phyloP scores from a whole-genome alignment of 306 rosid genomes.

The Heteromeles arbutifolia region DNA sequence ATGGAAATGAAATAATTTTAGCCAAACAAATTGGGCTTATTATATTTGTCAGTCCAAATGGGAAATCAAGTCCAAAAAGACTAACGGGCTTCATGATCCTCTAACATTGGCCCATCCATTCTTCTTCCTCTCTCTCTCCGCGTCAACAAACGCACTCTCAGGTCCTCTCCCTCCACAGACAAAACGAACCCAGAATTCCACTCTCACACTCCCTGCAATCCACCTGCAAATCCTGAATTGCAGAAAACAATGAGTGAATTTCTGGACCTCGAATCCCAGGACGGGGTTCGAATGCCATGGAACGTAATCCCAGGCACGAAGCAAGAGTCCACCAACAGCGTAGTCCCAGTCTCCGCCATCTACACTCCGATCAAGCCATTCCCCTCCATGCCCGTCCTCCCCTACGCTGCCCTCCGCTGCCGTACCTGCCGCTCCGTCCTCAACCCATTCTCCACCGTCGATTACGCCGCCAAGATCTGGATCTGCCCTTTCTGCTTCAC shows the following conservation, averaged over 20 bases:
- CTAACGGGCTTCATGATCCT: not conserved
- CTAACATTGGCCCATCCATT: not conserved
- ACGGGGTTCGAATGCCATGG: conserved; percentile 99
- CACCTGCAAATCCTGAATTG: not conserved
- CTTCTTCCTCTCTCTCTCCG: not conserved
- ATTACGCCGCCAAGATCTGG: conserved; percentile 96
- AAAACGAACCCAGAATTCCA: not conserved
- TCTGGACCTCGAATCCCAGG: conserved; percentile 77
- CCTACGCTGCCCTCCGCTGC: conserved; percentile 80
- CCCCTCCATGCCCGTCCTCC: conserved; percentile 57
- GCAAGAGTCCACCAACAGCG: conserved; percentile 57
- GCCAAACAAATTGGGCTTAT: no score
- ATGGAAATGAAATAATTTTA: no score
- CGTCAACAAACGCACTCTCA: not conserved
- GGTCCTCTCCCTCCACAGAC: not conserved
- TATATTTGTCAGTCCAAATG: not conserved
- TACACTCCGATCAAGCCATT: conserved; percentile 80
- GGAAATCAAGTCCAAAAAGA: not conserved
- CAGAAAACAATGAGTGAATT: conserved; percentile 62
- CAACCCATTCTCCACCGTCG: conserved; percentile 90
- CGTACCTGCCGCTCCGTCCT: conserved; percentile 89
- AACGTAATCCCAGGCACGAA: conserved; percentile 88
- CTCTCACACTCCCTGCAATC: not conserved
- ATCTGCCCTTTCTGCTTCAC: conserved; percentile 91
- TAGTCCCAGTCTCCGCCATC: conserved; percentile 78